phyloP scores from a whole-genome alignment of 2,329 filamentous ascomycete genomes.

The Podosphaera xanthii region DNA sequence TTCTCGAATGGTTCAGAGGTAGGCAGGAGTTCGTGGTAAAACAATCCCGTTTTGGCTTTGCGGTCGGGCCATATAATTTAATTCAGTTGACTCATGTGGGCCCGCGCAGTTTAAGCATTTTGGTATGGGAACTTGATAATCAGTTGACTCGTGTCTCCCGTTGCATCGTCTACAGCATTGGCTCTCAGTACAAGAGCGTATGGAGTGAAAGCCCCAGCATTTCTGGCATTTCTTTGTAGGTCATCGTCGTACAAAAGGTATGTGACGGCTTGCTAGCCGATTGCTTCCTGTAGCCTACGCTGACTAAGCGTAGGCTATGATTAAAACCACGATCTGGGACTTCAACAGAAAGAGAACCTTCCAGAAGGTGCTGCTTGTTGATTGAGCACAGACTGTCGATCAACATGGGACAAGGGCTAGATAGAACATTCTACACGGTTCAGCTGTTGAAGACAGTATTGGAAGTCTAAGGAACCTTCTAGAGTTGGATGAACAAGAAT shows the following conservation, averaged over 20 bases:
- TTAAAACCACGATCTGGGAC: no score
- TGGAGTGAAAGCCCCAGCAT: not conserved
- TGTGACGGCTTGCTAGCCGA: no score
- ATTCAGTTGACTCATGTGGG: not conserved
- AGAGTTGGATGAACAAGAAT: no score
- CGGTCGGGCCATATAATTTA: not conserved
- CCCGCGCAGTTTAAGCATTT: not conserved
- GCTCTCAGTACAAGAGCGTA: not conserved
- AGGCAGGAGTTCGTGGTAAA: not conserved
- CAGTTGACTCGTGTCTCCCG: not conserved
- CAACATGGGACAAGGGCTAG: no score
- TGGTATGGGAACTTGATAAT: not conserved
- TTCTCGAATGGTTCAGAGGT: not conserved
- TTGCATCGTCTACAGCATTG: not conserved
- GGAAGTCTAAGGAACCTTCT: no score
- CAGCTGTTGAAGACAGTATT: no score
- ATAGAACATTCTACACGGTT: no score
- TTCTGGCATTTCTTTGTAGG: not conserved
- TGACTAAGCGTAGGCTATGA: no score
- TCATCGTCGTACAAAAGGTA: not conserved
- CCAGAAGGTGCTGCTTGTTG: no score
- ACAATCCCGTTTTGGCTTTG: not conserved
- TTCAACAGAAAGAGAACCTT: no score
- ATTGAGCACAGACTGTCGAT: no score
- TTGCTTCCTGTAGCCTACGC: no score